Percentiles rank a stretch among this genome's conserved stretches.
These are phyloP conservation scores for Musa balbisiana DNA, from an alignment of 202 grass and related monocot genomes.

Conservation along the genomic window DNA sequence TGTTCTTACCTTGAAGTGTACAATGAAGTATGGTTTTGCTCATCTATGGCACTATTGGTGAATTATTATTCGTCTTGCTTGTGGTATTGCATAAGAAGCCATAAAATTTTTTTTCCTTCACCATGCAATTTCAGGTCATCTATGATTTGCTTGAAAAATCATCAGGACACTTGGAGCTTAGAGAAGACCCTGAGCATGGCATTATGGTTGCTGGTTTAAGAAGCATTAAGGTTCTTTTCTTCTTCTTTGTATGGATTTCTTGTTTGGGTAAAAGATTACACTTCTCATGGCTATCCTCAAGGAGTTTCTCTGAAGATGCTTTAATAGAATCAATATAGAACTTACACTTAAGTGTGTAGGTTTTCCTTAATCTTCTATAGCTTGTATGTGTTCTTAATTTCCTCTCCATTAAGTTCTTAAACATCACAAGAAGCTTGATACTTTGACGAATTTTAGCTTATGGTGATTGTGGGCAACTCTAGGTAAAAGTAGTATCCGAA, in stretches of 20 bases:
- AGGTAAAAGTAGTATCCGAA: too few species aligned
- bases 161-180: constrained; percentile 92
- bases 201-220: constrained; percentile 96
- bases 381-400: not conserved
- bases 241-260: constrained; percentile 17
- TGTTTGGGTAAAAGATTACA: not conserved
- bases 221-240: constrained; percentile 76
- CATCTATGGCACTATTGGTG: constrained; percentile 8
- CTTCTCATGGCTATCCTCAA: too few species aligned
- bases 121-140: constrained; percentile 61
- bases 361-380: not conserved
- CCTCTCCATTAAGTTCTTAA: not conserved
- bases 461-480: too few species aligned
- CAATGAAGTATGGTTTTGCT: constrained; percentile 60
- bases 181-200: constrained; percentile 93
- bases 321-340: not conserved
- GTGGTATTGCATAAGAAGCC: not conserved
- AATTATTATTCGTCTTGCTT: not conserved
- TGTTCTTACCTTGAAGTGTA: constrained; percentile 99
- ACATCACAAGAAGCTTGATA: too few species aligned
- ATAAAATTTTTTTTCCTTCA: constrained; percentile 20
- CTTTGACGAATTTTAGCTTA: too few species aligned
- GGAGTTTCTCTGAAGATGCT: not conserved
- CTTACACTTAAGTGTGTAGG: not conserved
- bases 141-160: constrained; percentile 99